Evolutionary conservation across 768 basidiomycete species (phyloP).

Genomic region (Lepiota brunneoincarnata): DNA sequence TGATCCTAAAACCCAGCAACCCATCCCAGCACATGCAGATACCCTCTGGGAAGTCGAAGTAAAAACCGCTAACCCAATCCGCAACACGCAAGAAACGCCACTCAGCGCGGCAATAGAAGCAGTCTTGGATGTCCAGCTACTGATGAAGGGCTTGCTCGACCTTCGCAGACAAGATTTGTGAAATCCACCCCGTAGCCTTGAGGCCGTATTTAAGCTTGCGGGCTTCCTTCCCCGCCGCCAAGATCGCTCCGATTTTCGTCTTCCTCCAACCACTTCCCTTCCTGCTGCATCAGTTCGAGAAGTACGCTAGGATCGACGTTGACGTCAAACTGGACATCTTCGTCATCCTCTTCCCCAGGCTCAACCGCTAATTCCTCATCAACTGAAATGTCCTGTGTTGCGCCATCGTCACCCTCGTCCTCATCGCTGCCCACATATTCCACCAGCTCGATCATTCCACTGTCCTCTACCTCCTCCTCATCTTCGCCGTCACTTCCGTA

Average conservation of each 20-base stretch:
- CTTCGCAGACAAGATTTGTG: constrained; percentile 71
- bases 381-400: constrained; percentile 39
- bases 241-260: constrained; percentile 17
- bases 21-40: constrained; percentile 74
- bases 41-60: constrained; percentile 89
- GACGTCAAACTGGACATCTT: constrained; percentile 13
- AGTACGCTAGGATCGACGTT: constrained; percentile 17
- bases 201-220: background rate
- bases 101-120: constrained; percentile 69
- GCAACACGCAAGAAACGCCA: constrained; percentile 75
- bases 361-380: constrained; percentile 46
- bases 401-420: constrained; percentile 26
- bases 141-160: constrained; percentile 85
- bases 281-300: constrained; percentile 15
- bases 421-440: constrained; percentile 52
- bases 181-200: constrained; percentile 4
- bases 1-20: constrained; percentile 71
- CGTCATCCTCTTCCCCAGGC: constrained; percentile 42
- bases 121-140: constrained; percentile 74
- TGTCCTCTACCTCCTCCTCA: constrained; percentile 19
- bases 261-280: constrained; percentile 15
- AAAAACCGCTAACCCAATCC: constrained; percentile 75
- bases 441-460: constrained; percentile 31
- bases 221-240: constrained; percentile 1
- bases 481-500: constrained; percentile 50